Conservation (phyloP, 495 filamentous ascomycete genomes). For the Tirmania nivea region DNA sequence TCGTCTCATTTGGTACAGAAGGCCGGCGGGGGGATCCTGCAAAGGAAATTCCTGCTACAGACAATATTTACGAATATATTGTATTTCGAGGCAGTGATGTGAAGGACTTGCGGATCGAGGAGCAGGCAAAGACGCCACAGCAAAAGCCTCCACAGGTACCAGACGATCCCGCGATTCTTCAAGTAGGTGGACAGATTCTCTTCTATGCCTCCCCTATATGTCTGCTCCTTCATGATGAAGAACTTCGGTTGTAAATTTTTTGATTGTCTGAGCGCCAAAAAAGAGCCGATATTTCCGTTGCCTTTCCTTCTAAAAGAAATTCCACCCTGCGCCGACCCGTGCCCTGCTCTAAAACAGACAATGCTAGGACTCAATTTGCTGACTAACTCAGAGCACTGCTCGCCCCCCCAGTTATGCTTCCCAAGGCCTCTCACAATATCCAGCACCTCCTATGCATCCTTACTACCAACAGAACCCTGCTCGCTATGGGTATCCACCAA, state of each 20-base stretch:
- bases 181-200: conserved; percentile 42
- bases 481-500: conserved; percentile 21
- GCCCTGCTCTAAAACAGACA: too few species aligned
- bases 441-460: conserved; percentile 9
- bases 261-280: too few species aligned
- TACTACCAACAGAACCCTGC: conserved; percentile 17
- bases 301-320: not conserved
- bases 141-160: conserved; percentile 56
- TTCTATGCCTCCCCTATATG: not conserved
- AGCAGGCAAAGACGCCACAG: conserved; percentile 43
- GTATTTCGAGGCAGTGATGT: conserved; percentile 98
- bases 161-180: conserved; percentile 90
- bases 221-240: not conserved
- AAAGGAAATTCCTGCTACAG: conserved; percentile 60
- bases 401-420: conserved; percentile 5
- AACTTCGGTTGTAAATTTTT: too few species aligned
- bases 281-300: not conserved
- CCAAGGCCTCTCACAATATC: conserved; percentile 12
- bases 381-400: not conserved
- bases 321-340: too few species aligned
- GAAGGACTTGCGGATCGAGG: conserved; percentile 85
- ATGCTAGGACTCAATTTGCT: not conserved
- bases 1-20: conserved; percentile 82
- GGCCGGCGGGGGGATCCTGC: conserved; percentile 54
- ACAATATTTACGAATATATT: conserved; percentile 91